These are phyloP conservation scores for Suillus sp. DNA, from an alignment of 768 basidiomycete species.

Conservation along the genomic window DNA sequence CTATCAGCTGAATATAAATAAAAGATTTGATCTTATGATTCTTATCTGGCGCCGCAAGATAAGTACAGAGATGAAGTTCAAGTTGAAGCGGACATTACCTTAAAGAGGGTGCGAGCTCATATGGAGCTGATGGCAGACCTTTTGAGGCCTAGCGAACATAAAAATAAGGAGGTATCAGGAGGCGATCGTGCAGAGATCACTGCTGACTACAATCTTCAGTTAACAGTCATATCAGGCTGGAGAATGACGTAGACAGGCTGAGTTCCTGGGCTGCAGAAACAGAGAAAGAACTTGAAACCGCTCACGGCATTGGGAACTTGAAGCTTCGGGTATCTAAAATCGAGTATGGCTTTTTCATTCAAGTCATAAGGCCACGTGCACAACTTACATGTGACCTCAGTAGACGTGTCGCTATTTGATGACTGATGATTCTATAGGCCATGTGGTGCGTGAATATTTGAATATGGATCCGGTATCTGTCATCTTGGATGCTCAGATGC, in stretches of 20 bases:
- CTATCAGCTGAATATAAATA: constrained; percentile 14
- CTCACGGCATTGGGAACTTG: too few relatives aligned
- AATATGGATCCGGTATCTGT: not conserved
- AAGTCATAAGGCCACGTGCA: not conserved
- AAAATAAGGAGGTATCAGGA: not conserved
- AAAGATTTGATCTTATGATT: not conserved
- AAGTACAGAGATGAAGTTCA: not conserved
- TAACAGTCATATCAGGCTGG: not conserved
- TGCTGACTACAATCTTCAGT: not conserved
- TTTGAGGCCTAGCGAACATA: not conserved
- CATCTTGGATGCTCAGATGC: not conserved
- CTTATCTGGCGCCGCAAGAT: not conserved
- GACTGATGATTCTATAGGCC: not conserved
- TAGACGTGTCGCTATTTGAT: not conserved
- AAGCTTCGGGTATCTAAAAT: too few relatives aligned
- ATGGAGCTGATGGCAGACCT: not conserved
- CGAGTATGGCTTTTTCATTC: too few relatives aligned
- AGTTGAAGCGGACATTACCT: not conserved
- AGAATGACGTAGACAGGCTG: not conserved
- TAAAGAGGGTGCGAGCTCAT: not conserved
- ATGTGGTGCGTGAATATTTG: not conserved
- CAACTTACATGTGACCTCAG: not conserved
- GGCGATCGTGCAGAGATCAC: not conserved
- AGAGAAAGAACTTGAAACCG: not conserved
- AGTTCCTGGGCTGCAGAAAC: not conserved